Evolutionary conservation across 1,139 yeast genomes (phyloP).

Genomic region (Yamadazyma diddensiae): DNA sequence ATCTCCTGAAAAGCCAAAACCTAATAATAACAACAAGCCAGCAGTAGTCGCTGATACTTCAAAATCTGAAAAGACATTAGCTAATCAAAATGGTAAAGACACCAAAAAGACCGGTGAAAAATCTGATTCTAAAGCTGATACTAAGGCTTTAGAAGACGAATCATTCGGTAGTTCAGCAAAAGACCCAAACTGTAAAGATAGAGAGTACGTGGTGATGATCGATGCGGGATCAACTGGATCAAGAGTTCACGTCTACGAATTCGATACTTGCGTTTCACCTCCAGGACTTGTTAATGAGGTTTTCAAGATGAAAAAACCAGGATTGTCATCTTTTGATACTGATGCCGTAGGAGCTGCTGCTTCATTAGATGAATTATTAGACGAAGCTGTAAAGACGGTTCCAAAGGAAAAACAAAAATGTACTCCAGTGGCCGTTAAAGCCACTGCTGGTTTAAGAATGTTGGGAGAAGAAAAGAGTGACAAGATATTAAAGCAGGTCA

Average conservation of each 20-base stretch:
- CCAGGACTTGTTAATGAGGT: constrained; percentile 77
- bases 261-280: constrained; percentile 79
- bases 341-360: constrained; percentile 83
- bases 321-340: constrained; percentile 79
- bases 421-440: constrained; percentile 94
- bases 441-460: constrained; percentile 94
- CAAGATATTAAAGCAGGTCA: constrained; percentile 72
- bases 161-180: constrained; percentile 1
- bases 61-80: constrained; percentile 15
- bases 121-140: neutral
- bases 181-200: constrained; percentile 26
- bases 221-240: constrained; percentile 99
- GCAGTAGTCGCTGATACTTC: constrained; percentile 15
- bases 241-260: constrained; percentile 88
- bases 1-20: constrained; percentile 4
- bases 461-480: constrained; percentile 73
- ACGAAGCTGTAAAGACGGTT: constrained; percentile 68
- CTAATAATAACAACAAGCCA: constrained; percentile 6
- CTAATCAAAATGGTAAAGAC: constrained; percentile 12
- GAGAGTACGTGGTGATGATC: constrained; percentile 71
- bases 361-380: constrained; percentile 77
- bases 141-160: constrained; percentile 1
- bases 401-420: constrained; percentile 73
- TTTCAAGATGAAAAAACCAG: constrained; percentile 90
- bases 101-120: constrained; percentile 7